These are phyloP conservation scores for Cladosporium colombiae DNA, from an alignment of 2,329 filamentous ascomycete genomes.

Conservation along the genomic window DNA sequence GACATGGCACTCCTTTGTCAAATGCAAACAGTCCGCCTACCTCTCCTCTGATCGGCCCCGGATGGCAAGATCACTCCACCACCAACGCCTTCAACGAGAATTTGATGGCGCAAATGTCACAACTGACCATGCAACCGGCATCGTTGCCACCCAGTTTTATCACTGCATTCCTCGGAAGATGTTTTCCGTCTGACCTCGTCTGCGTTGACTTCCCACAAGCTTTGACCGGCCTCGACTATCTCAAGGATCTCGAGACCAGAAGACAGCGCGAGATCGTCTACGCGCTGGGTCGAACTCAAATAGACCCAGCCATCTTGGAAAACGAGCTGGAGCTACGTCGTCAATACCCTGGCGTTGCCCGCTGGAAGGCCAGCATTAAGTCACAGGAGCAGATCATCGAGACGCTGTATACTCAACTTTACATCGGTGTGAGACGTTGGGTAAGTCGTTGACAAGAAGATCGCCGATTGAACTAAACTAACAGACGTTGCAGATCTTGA, in stretches of 20 bases:
- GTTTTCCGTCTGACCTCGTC: constrained; percentile 58
- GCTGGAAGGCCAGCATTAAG: constrained; percentile 52
- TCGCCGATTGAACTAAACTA: background rate
- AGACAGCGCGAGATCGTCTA: constrained; percentile 59
- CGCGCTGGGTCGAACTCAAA: constrained; percentile 55
- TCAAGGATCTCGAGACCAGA: constrained; percentile 63
- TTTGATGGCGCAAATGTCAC: constrained; percentile 58
- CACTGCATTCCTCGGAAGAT: constrained; percentile 60
- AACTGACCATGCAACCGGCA: constrained; percentile 60
- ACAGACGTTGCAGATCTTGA: constrained; percentile 51
- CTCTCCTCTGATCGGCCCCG: constrained; percentile 37
- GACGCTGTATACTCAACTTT: constrained; percentile 61
- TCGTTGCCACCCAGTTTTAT: constrained; percentile 65
- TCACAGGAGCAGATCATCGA: constrained; percentile 55
- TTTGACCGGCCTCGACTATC: constrained; percentile 65
- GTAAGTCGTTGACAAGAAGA: constrained; percentile 42
- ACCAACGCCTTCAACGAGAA: constrained; percentile 52
- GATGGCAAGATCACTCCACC: constrained; percentile 28
- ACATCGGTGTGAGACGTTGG: constrained; percentile 64
- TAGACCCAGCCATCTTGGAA: constrained; percentile 50
- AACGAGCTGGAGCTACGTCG: constrained; percentile 52
- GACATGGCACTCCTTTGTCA: constrained; percentile 36
- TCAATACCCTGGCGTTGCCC: constrained; percentile 55
- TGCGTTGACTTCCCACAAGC: constrained; percentile 67
- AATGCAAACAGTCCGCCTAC: constrained; percentile 40